Evolutionary conservation across 1,139 yeast genomes (phyloP), one percentile per base, ranked within the genome.

Genomic region (Blastobotrys aristatus): DNA sequence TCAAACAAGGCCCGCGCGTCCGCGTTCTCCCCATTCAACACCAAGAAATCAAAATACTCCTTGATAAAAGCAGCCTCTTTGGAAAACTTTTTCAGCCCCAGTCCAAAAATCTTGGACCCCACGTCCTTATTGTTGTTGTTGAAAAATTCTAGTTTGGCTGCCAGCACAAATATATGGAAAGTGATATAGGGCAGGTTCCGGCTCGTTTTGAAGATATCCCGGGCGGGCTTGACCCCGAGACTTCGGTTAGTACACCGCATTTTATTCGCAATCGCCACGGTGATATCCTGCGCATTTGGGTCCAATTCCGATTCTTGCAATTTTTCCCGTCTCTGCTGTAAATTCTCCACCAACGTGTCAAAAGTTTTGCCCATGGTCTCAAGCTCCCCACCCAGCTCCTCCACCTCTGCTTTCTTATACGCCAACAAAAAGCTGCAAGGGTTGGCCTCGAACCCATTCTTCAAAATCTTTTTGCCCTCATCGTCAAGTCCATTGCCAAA

Each of bases 1-100:
- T 92, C 97, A 62, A 92, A 84, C 39, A 88, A 73, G 11, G 89
- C 88, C 56, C 92, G 80, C 16, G 90, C 86, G 59, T 84, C 86
- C 30, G 87, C 84, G 50, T 82, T 84, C 63, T 89, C 96, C 62
- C 84, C 84, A 34, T 77, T 75, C 56, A 76, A 69, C 32, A 88
- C 77, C 53, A 92, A 70, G 61, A 85, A 90, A 52, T 83, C 79
- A 59, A 92, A 71, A 63, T 90, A 90, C 44, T 78, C 76, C 52
- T 75, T 71, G 43, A 89, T 73, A 62, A 82, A 90, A 24, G 74
- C 77, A 2, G 86, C 84, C 54, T 57, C 58, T 11, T 58, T 61
- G 17, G 72, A 62, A 60, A 77, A 84, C 50, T 76, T 67, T 62
- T 80, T 84, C 69, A 84, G 69, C 1, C 95, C 97, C 43, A 88